phyloP scores from a whole-genome alignment of 2,329 filamentous ascomycete species.

The Decorospora gaudefroyi region DNA sequence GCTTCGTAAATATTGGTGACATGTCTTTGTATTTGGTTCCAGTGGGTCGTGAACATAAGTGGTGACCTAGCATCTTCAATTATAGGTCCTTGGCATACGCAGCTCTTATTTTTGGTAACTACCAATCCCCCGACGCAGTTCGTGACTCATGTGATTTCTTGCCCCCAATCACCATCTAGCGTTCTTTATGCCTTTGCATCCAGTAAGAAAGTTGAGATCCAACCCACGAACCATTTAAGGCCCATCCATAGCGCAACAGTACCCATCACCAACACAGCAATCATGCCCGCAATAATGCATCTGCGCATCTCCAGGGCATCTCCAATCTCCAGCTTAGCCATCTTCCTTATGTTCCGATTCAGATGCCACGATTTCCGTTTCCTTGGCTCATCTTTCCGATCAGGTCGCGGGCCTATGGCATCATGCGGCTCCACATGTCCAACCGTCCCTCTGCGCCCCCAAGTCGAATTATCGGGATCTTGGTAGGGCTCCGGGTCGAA shows the following conservation, averaged over 20 bases:
- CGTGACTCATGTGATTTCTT: not conserved
- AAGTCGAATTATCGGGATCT: slow-evolving; percentile 39
- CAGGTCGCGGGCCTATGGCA: slow-evolving; percentile 20
- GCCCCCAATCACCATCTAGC: not conserved
- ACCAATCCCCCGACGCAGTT: not conserved
- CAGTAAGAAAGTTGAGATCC: not conserved
- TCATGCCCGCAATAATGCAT: slow-evolving; percentile 59
- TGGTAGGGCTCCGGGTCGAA: slow-evolving; percentile 53
- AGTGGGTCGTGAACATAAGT: too few species aligned
- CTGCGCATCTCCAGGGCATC: slow-evolving; percentile 66
- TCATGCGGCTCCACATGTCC: slow-evolving; percentile 31
- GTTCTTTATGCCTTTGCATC: not conserved
- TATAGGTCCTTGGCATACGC: too few species aligned
- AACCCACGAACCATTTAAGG: slow-evolving; percentile 27
- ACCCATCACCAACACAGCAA: slow-evolving; percentile 34
- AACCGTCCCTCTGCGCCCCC: slow-evolving; percentile 20
- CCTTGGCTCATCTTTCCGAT: not conserved
- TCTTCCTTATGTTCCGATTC: slow-evolving; percentile 55
- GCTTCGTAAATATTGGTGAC: not conserved
- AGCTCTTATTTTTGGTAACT: not conserved
- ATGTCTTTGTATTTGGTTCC: too few species aligned
- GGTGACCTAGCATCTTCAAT: too few species aligned
- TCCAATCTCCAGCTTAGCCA: slow-evolving; percentile 64
- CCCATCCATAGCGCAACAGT: slow-evolving; percentile 25
- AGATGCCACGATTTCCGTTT: slow-evolving; percentile 44